A percentile compares a stretch with the other conserved stretches of the same genome.
Evolutionary conservation across 2,329 filamentous ascomycete species (phyloP).

Genomic region (Fusarium nisikadoi): DNA sequence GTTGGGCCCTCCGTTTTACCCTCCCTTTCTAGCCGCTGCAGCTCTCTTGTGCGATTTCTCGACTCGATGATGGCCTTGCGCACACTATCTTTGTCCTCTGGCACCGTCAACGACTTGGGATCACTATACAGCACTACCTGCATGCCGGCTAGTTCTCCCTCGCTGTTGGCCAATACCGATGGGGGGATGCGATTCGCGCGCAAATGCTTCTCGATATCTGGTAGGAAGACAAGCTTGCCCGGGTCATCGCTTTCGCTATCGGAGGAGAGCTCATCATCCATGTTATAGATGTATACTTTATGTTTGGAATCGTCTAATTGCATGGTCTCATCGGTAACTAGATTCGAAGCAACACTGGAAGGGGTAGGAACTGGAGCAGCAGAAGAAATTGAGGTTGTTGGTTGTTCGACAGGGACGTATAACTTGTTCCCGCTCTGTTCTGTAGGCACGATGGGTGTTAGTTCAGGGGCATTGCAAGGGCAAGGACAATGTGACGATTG

Average conservation of each 20-base stretch:
- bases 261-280: slow-evolving; percentile 84
- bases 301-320: slow-evolving; percentile 86
- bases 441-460: slow-evolving; percentile 46
- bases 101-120: slow-evolving; percentile 79
- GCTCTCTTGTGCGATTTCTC: slow-evolving; percentile 72
- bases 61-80: slow-evolving; percentile 86
- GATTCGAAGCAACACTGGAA: slow-evolving; percentile 21
- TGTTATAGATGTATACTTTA: slow-evolving; percentile 89
- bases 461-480: background rate
- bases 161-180: slow-evolving; percentile 68
- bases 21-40: slow-evolving; percentile 58
- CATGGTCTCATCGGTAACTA: slow-evolving; percentile 71
- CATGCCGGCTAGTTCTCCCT: slow-evolving; percentile 68
- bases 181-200: slow-evolving; percentile 75
- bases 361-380: slow-evolving; percentile 34
- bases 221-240: slow-evolving; percentile 78
- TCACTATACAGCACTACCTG: slow-evolving; percentile 88
- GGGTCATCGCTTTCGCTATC: slow-evolving; percentile 56
- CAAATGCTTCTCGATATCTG: slow-evolving; percentile 86
- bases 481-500: background rate
- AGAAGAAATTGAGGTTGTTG: slow-evolving; percentile 35
- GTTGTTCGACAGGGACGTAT: slow-evolving; percentile 71
- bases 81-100: slow-evolving; percentile 79
- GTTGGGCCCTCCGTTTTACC: slow-evolving; percentile 18
- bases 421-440: slow-evolving; percentile 72